Base-by-base conservation (phyloP, 2,329 filamentous ascomycete species). In the Mollisiaceae sp. region DNA sequence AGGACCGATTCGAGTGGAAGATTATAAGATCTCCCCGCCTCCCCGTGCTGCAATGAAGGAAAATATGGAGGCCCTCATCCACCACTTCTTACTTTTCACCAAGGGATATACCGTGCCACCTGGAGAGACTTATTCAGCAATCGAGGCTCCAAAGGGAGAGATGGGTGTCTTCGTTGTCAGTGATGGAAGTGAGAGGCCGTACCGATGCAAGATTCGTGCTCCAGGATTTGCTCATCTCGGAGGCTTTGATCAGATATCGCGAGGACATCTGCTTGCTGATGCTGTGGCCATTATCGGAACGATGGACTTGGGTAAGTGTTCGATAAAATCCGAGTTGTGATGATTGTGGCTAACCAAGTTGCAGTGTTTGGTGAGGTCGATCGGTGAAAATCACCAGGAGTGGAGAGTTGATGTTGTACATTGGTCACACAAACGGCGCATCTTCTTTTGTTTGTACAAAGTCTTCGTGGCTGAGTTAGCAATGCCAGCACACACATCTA, bases 31-130 rank as follows among this genome's bases (percentile, higher is more conserved):
- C 76, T 91, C 92, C 2, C 95, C 95, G 24, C 95, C 95, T 68
- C 96, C 95, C n/a, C 90, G 95, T 76, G 86, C 92, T 54, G 95
- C 95, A 76, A 99, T 99, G 95, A 99, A 99, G 87, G 95, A 99
- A 88, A 99, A 99, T 85, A 99, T 99, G 96, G 95, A 99, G 83
- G 94, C 95, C 45, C 87, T 99, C 52, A 99, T 99, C 78, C 95
- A 99, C 83, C 95, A 99, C 85, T 99, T 99, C 86, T 83, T 99
- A 71, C 89, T 99, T 62, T 99, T 94, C 85, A 98, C 94, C 79
- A 99, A 99, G 87, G 95, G 95, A 66, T 99, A 99, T 81, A 87
- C 93, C 54, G 95, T 99, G 4, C 95, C 95, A 52, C 95, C 96
- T 8, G 96, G 95, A 69, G 95, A 99, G 85, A 99, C 95, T 6